Evolutionary conservation across 345 rosid genomes (phyloP).

Genomic region (Syzygium grande): DNA sequence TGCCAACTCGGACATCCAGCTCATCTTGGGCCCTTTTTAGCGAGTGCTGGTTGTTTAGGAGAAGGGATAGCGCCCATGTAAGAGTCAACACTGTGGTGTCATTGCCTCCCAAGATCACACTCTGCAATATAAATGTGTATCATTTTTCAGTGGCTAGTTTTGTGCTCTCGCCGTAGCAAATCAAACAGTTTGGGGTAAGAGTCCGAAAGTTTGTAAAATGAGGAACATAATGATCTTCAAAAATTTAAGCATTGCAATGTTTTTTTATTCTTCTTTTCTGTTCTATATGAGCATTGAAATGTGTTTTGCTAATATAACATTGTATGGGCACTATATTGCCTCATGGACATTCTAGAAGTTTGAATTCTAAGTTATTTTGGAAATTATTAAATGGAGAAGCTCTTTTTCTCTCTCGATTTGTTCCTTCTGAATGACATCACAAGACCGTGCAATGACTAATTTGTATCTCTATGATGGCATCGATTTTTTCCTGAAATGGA

Average conservation of each 20-base stretch:
- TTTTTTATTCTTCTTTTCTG: not conserved
- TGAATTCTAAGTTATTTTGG: not conserved
- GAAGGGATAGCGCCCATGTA: slow-evolving; percentile 25
- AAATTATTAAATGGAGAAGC: not conserved
- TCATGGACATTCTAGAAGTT: not conserved
- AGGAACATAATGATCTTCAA: not conserved
- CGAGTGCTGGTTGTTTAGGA: slow-evolving; percentile 18
- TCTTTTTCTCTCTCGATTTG: not conserved
- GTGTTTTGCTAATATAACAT: not conserved
- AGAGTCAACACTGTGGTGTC: slow-evolving; percentile 30
- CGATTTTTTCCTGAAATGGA: not conserved
- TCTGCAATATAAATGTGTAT: slow-evolving; percentile 17
- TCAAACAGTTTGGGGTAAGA: not conserved
- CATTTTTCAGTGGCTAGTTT: not conserved
- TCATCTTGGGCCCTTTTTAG: slow-evolving; percentile 18
- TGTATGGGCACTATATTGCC: not conserved
- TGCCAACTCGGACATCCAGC: slow-evolving; percentile 18
- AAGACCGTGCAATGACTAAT: not conserved
- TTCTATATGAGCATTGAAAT: not conserved
- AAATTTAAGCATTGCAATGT: not conserved
- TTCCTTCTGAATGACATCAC: not conserved
- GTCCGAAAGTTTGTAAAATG: not conserved
- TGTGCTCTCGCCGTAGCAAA: not conserved
- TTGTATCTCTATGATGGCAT: not conserved
- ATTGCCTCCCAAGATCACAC: slow-evolving; percentile 37